Conservation (phyloP, 2,329 filamentous ascomycete genomes). For the Lecanicillium sp. region DNA sequence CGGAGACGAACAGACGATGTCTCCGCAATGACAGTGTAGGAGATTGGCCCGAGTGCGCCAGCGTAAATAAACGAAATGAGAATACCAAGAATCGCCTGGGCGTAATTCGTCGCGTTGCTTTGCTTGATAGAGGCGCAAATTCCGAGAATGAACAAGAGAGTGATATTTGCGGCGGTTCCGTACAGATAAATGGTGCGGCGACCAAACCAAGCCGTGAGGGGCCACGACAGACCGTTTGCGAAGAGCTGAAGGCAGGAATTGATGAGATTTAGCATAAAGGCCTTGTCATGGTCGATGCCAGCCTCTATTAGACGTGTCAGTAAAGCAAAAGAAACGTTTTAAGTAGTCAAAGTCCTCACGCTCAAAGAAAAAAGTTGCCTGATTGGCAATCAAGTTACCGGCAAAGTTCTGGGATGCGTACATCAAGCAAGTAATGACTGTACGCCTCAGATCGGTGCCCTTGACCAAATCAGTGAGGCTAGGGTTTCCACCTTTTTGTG, state of each 20-base stretch:
- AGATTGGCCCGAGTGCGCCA: constrained; percentile 24
- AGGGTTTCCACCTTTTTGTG: constrained; percentile 30
- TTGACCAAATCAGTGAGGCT: constrained; percentile 42
- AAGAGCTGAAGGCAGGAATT: constrained; percentile 21
- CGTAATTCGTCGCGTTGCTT: constrained; percentile 23
- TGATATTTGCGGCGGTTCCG: constrained; percentile 24
- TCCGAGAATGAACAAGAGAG: constrained; percentile 26
- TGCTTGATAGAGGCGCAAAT: constrained; percentile 25
- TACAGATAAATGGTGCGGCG: constrained; percentile 31
- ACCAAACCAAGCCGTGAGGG: constrained; percentile 26
- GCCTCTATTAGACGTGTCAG: constrained; percentile 9
- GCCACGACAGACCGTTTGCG: constrained; percentile 26
- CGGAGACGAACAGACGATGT: constrained; percentile 28
- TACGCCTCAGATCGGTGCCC: constrained; percentile 45
- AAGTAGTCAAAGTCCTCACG: constrained; percentile 18
- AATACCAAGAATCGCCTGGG: constrained; percentile 27
- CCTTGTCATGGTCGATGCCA: constrained; percentile 13
- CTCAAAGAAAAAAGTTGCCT: constrained; percentile 51
- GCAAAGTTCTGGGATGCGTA: constrained; percentile 52
- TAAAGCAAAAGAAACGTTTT: not conserved
- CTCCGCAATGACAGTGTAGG: constrained; percentile 29
- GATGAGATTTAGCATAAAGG: constrained; percentile 19
- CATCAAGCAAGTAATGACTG: constrained; percentile 46
- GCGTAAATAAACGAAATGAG: constrained; percentile 31
- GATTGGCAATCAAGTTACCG: constrained; percentile 53